Percentiles rank a stretch among this genome's conserved stretches.
phyloP scores from a whole-genome alignment of 306 rosid genomes.

The Inga leiocalycina region DNA sequence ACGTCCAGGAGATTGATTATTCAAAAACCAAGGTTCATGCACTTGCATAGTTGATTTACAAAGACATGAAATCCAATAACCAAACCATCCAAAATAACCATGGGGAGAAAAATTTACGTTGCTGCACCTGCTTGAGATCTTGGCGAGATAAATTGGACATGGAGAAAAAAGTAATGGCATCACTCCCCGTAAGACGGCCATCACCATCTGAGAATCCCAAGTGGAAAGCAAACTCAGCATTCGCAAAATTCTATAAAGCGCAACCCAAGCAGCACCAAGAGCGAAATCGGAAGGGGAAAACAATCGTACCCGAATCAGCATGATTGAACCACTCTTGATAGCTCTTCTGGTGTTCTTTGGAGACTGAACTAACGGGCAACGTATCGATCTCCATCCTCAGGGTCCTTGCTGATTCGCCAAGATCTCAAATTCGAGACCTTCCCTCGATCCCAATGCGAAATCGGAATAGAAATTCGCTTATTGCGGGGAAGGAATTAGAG shows the following conservation, averaged over 20 bases:
- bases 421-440: background rate
- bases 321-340: conserved; percentile 80
- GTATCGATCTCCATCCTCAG: conserved; percentile 68
- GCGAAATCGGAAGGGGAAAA: background rate
- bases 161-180: conserved; percentile 75
- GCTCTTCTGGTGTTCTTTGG: conserved; percentile 59
- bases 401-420: background rate
- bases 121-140: conserved; percentile 82
- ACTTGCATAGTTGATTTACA: background rate
- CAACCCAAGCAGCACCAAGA: background rate
- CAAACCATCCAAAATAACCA: background rate
- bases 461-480: background rate
- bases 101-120: background rate
- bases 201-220: conserved; percentile 61
- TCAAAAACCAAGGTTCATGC: background rate
- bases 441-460: background rate
- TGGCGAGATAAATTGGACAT: conserved; percentile 74
- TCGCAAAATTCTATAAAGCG: conserved; percentile 3
- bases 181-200: conserved; percentile 90
- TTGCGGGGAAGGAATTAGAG: background rate
- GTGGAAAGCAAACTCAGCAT: background rate
- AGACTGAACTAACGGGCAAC: conserved; percentile 47
- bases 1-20: background rate
- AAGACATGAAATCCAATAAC: background rate
- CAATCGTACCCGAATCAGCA: conserved; percentile 75